Conservation (phyloP, 495 filamentous ascomycete species). For the Wilcoxina mikolae region DNA sequence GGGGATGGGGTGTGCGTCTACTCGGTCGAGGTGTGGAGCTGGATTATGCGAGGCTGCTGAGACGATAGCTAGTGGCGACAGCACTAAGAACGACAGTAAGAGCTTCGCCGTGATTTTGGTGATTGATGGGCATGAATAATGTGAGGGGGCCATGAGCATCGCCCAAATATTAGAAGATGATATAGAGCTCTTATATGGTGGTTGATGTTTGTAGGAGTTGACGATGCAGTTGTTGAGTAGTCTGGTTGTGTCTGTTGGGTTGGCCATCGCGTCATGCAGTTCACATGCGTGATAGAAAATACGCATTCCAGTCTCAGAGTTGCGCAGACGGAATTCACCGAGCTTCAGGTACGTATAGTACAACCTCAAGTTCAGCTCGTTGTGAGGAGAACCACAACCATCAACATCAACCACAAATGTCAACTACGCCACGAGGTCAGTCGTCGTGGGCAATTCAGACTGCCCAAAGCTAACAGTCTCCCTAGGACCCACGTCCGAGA, state of each 20-base stretch:
- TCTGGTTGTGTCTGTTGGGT: too few species aligned
- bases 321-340: too few species aligned
- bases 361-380: too few species aligned
- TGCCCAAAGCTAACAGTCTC: background rate
- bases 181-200: background rate
- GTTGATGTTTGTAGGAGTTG: background rate
- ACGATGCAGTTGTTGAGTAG: too few species aligned
- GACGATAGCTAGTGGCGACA: slow-evolving; percentile 1
- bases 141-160: slow-evolving; percentile 2
- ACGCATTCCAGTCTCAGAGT: too few species aligned
- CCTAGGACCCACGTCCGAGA: slow-evolving; percentile 16
- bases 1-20: background rate
- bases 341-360: too few species aligned
- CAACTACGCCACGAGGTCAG: too few species aligned
- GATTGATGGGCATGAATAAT: background rate
- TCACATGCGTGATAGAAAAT: too few species aligned
- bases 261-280: too few species aligned
- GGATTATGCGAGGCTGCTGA: background rate
- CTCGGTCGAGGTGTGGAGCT: background rate
- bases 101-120: slow-evolving; percentile 8
- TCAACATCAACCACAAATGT: too few species aligned
- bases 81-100: slow-evolving; percentile 4
- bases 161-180: background rate
- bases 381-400: too few species aligned
- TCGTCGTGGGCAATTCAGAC: too few species aligned